Evolutionary conservation across 441 rosid species (phyloP).

Genomic region (Mallotus japonicus): DNA sequence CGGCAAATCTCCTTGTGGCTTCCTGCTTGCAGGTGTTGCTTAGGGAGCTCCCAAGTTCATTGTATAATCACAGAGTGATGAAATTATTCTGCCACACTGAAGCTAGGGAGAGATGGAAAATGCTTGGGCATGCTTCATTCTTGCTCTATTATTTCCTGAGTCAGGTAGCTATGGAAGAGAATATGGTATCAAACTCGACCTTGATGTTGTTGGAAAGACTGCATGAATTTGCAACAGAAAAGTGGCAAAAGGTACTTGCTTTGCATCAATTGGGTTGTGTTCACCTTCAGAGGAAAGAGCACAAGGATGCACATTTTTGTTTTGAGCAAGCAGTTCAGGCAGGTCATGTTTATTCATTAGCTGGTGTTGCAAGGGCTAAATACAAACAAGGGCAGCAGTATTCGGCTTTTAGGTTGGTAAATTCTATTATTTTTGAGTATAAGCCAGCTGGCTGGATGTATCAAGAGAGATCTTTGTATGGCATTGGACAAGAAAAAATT

Average conservation of each 20-base stretch:
- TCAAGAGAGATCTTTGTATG: slow-evolving; percentile 86
- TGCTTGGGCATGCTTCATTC: slow-evolving; percentile 70
- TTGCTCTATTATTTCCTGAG: slow-evolving; percentile 76
- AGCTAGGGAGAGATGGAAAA: slow-evolving; percentile 58
- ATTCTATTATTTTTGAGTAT: slow-evolving; percentile 61
- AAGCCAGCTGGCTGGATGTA: slow-evolving; percentile 90
- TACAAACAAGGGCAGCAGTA: slow-evolving; percentile 85
- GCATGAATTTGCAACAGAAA: slow-evolving; percentile 60
- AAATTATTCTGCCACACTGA: slow-evolving; percentile 59
- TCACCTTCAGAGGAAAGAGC: slow-evolving; percentile 81
- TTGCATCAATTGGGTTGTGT: slow-evolving; percentile 80
- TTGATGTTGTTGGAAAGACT: slow-evolving; percentile 76
- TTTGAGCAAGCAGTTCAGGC: slow-evolving; percentile 67
- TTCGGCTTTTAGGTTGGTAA: slow-evolving; percentile 79
- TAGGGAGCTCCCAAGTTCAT: slow-evolving; percentile 72
- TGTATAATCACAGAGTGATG: slow-evolving; percentile 55
- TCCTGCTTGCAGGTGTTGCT: slow-evolving; percentile 84
- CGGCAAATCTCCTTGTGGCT: slow-evolving; percentile 69
- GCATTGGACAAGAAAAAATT: slow-evolving; percentile 70
- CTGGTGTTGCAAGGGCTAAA: slow-evolving; percentile 84
- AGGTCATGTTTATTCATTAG: slow-evolving; percentile 77
- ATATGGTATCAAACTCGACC: slow-evolving; percentile 63
- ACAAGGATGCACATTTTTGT: slow-evolving; percentile 73
- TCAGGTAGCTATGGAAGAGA: slow-evolving; percentile 79
- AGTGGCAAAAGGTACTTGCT: slow-evolving; percentile 86